Evolutionary conservation across 768 basidiomycete genomes (phyloP).

Genomic region (Sporobolomyces pararoseus): DNA sequence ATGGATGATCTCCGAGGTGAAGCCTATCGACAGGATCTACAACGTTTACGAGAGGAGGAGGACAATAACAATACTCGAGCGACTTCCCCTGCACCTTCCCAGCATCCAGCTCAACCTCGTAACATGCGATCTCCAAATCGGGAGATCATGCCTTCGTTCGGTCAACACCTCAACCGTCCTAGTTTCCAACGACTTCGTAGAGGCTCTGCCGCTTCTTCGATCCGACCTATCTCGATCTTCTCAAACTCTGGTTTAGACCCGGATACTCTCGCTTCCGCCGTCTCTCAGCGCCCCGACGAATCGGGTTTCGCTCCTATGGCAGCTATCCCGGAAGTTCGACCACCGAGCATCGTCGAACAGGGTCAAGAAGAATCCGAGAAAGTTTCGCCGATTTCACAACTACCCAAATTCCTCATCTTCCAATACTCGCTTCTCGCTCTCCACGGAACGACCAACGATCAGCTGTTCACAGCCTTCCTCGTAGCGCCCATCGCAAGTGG

Average conservation of each 20-base stretch:
- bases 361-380: slow-evolving; percentile 49
- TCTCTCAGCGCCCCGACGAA: slow-evolving; percentile 15
- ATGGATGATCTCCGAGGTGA: slow-evolving; percentile 40
- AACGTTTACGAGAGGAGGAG: neutral
- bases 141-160: slow-evolving; percentile 31
- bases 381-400: slow-evolving; percentile 64
- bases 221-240: slow-evolving; percentile 43
- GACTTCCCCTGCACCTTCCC: neutral
- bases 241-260: slow-evolving; percentile 39
- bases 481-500: slow-evolving; percentile 65
- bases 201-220: slow-evolving; percentile 5
- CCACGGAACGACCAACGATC: slow-evolving; percentile 56
- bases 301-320: slow-evolving; percentile 30
- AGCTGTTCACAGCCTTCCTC: slow-evolving; percentile 67
- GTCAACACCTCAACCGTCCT: slow-evolving; percentile 4
- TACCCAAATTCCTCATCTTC: slow-evolving; percentile 78
- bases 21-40: slow-evolving; percentile 27
- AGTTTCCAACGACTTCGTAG: slow-evolving; percentile 4
- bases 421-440: slow-evolving; percentile 87
- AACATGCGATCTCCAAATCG: slow-evolving; percentile 9
- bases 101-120: neutral
- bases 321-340: slow-evolving; percentile 38
- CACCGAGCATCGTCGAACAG: slow-evolving; percentile 26
- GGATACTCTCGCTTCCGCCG: slow-evolving; percentile 22
- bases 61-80: neutral